A percentile compares a stretch with the other conserved stretches of the same genome.
phyloP scores from a whole-genome alignment of 225 moss, liverwort and hornwort genomes.

The Sphagnum tenellum region DNA sequence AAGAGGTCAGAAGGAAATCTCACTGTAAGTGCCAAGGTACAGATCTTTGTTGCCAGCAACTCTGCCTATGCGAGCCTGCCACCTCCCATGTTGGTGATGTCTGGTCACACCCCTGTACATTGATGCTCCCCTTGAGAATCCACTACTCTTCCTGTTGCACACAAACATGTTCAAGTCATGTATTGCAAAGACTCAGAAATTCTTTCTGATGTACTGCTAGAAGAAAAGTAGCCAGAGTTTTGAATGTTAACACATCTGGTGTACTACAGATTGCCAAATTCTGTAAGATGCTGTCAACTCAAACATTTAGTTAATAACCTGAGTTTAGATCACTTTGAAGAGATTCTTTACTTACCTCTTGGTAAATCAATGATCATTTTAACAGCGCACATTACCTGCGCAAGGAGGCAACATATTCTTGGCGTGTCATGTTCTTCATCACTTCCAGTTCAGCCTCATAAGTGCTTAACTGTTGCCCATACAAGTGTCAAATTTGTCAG shows the following conservation, averaged over 20 bases:
- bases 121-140: constrained; percentile 92
- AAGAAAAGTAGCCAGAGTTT: no score
- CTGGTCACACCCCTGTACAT: constrained; percentile 95
- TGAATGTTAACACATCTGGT: no score
- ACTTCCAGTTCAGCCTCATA: constrained; percentile 96
- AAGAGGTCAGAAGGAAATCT: constrained; percentile 7
- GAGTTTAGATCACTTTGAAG: no score
- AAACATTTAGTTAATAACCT: no score
- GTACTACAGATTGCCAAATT: no score
- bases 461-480: constrained; percentile 35
- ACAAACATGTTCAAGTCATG: no score
- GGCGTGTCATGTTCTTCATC: constrained; percentile 98
- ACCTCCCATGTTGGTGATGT: constrained; percentile 96
- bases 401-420: constrained; percentile 96
- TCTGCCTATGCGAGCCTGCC: constrained; percentile 95
- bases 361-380: no score
- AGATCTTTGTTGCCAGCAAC: constrained; percentile 98
- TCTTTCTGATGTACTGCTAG: no score
- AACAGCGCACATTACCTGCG: constrained; percentile 39
- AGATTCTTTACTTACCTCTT: no score
- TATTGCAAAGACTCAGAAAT: no score
- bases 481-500: no score
- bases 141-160: constrained; percentile 79
- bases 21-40: constrained; percentile 94
- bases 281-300: no score